Percentiles rank a stretch among this genome's conserved stretches.
These are phyloP conservation scores for Colletotrichum eremochloae DNA, from an alignment of 2,329 filamentous ascomycete genomes.

Conservation along the genomic window DNA sequence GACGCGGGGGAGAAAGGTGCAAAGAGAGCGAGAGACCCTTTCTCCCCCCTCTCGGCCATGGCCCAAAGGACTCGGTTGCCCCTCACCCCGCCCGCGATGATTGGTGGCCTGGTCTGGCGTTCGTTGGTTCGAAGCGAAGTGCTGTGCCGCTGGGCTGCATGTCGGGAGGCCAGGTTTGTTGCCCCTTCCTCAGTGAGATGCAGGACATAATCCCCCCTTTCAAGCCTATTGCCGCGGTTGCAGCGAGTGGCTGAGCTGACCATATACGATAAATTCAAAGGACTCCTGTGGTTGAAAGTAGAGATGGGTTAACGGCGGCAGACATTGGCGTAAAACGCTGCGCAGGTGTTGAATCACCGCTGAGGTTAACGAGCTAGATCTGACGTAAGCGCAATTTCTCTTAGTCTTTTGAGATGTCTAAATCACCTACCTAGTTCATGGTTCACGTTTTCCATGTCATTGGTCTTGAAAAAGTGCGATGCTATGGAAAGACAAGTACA, in stretches of 20 bases:
- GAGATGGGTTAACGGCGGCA: not conserved
- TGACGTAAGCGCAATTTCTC: not conserved
- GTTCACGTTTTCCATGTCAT: not conserved
- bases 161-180: slow-evolving; percentile 7
- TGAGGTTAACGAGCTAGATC: not conserved
- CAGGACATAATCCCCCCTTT: slow-evolving; percentile 1
- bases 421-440: not conserved
- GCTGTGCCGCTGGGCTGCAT: slow-evolving; percentile 36
- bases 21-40: not conserved
- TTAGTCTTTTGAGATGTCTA: not conserved
- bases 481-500: too few relatives aligned
- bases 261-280: not conserved
- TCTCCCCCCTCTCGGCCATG: slow-evolving; percentile 21
- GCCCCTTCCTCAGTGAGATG: slow-evolving; percentile 7
- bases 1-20: not conserved
- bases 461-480: not conserved
- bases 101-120: slow-evolving; percentile 11
- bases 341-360: not conserved
- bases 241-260: not conserved
- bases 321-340: too few relatives aligned
- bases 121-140: slow-evolving; percentile 12
- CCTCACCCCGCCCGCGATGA: not conserved
- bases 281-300: not conserved
- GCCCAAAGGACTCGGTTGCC: not conserved
- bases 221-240: not conserved